Evolutionary conservation across 2,329 filamentous ascomycete genomes (phyloP).

Genomic region (Phoma sp.): DNA sequence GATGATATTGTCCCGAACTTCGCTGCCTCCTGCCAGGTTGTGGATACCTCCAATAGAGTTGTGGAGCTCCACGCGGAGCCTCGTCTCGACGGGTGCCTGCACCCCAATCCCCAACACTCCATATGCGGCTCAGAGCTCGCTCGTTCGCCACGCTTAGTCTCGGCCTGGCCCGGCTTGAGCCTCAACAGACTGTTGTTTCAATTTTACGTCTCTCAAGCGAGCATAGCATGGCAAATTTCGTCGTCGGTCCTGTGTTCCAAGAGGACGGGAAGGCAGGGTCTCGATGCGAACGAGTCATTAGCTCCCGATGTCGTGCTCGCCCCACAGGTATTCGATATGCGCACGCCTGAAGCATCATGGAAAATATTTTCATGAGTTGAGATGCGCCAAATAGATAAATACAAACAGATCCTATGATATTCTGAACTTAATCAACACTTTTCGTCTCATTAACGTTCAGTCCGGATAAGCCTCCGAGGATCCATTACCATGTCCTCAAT

Average conservation of each 20-base stretch:
- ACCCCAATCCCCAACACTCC: not conserved
- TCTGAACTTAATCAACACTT: not conserved
- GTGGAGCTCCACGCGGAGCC: conserved; percentile 9
- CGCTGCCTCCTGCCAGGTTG: not conserved
- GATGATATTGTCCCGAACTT: too few relatives aligned
- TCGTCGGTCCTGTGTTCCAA: conserved; percentile 6
- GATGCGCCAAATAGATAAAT: conserved; percentile 7
- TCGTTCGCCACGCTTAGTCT: conserved; percentile 2
- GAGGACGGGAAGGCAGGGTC: conserved; percentile 2
- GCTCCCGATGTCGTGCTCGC: conserved; percentile 31
- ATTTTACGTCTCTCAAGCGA: conserved; percentile 4
- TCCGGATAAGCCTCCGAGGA: conserved; percentile 4
- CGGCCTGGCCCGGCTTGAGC: conserved; percentile 15
- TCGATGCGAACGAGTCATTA: conserved; percentile 12
- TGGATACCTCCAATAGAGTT: not conserved
- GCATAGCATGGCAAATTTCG: conserved; percentile 7
- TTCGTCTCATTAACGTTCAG: not conserved
- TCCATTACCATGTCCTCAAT: conserved; percentile 8
- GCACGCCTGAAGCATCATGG: conserved; percentile 21
- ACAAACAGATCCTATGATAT: not conserved
- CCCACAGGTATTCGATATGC: conserved; percentile 21
- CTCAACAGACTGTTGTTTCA: conserved; percentile 5
- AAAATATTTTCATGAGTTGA: conserved; percentile 16
- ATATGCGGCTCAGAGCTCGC: not conserved
- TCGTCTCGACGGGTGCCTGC: not conserved